Base-by-base conservation (phyloP, 148 eudicot species). In the Camellia japonica region DNA sequence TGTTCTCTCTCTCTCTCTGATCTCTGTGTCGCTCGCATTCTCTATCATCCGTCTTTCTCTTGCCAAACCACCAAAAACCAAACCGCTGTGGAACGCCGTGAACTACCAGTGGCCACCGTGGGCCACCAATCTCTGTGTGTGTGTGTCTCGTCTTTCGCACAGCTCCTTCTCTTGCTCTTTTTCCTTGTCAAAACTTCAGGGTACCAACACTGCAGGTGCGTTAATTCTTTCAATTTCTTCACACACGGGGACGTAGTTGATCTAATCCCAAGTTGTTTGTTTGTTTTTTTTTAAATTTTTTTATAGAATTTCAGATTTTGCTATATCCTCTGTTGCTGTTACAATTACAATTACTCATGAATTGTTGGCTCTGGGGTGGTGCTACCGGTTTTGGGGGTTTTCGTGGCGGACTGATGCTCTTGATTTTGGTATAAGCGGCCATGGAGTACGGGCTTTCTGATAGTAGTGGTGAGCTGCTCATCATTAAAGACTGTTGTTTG, bases 381-480 rank as follows among this genome's bases (percentile, higher is more conserved):
- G 14, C 13, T 30, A 38, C 12, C 38, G 7, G 19, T n/a, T 41
- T 18, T 46, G 15, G 12, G 15, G 6, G 23, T 41, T 55, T 69
- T 11, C 46, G 6, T 7, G 41, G 41, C 18, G 30, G 14, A 38
- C 71, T 41, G 46, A 19, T 44, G 80, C 38, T 75, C 43, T 23
- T 70, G 30, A 10, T 78, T 68, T 56, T 49, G 74, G 78, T 80
- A 38, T 69, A 74, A 73, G 61, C 71, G 62, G 78, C 77, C 4
- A 90, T 88, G 93, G 88, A 85, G 16, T 90, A 85, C 84, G 82
- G 52, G 65, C 61, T 82, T 14, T 84, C 87, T 23, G 93, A 90
- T 72, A 90, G 93, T 56, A 90, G 93, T 58, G 91, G 93, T 90
- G 86, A 90, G 90, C 7, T 49, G 90, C 7, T 49, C 52, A 49